Evolutionary conservation across 352 stramenopile genomes (phyloP), one percentile per base, ranked within the genome.

Genomic region (Discostella stelligera): DNA sequence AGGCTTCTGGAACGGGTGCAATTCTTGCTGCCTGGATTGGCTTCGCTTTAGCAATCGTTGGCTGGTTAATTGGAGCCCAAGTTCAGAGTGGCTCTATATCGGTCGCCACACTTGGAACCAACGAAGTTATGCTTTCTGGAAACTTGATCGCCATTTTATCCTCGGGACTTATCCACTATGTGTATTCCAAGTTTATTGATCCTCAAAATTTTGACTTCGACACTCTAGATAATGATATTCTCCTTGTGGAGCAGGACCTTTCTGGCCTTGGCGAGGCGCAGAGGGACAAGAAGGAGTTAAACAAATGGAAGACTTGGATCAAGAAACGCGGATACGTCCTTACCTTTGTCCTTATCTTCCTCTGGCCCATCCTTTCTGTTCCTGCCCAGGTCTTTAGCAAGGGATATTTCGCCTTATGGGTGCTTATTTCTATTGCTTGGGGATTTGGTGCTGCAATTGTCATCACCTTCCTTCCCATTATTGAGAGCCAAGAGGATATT

Each of bases 321-420:
- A 88, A 73, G 14, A 83, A 84, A 32, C 82, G 88, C 63, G 91
- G 92, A 74, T 90, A 91, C 56, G 41, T 82, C 49, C 83, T 95
- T 61, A 94, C 88, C 1, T 71, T 95, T 14, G 56, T 96, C 14
- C 84, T 96, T 53, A 86, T 95, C 55, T 49, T 95, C 11, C 21
- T 94, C 14, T 95, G 91, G 91, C 91, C 91, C 21, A 44, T 94
- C 11, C 77, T 94, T 14, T 95, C 89, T 3, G 71, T 95, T 46
- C 90, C 92, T 20, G 90, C 90, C 5, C 87, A 90, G 23, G 84
- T 93, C 0, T 96, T 95, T 65, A 87, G 85, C 25, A 76, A 91
- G 67, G 63, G 39, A 18, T 96, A 95, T 81, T 96, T 95, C 75
- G 72, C 85, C 16, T 95, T 95, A 73, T 95, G 91, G 91, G 90